Percentiles rank a stretch among this genome's conserved stretches.
These are phyloP conservation scores for Hibiscus tridactylites DNA, from an alignment of 345 rosid species.

Conservation along the genomic window DNA sequence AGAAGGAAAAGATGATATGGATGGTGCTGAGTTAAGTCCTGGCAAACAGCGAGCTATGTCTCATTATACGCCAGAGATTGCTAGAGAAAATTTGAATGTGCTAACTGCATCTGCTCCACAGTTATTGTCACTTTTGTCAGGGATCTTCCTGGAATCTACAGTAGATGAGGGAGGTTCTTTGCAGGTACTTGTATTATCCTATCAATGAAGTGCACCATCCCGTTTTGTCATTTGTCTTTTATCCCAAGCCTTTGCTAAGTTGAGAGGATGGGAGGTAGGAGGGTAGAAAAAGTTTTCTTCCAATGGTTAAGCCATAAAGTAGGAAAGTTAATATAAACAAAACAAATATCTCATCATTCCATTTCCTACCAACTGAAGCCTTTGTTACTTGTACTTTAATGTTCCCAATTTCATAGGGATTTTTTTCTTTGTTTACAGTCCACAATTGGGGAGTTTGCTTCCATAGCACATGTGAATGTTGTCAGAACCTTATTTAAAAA, in stretches of 20 bases:
- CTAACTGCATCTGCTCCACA: constrained; percentile 53
- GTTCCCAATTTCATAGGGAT: background rate
- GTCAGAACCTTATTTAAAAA: constrained; percentile 40
- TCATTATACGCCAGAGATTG: constrained; percentile 45
- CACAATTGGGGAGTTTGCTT: constrained; percentile 62
- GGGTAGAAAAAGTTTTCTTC: background rate
- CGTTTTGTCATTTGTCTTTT: background rate
- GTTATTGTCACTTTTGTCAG: constrained; percentile 52
- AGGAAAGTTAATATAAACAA: background rate
- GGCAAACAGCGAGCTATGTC: constrained; percentile 46
- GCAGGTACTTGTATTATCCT: constrained; percentile 41
- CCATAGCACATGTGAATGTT: constrained; percentile 62
- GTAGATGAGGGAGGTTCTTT: constrained; percentile 86
- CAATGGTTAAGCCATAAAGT: background rate
- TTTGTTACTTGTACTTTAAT: background rate
- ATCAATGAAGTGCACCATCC: constrained; percentile 4
- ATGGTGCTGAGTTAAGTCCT: constrained; percentile 28
- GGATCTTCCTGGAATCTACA: constrained; percentile 54
- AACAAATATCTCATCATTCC: background rate
- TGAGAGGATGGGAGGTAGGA: background rate
- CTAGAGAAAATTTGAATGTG: constrained; percentile 48
- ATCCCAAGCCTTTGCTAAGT: background rate
- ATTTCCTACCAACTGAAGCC: too few species aligned
- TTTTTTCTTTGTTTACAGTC: constrained; percentile 41
- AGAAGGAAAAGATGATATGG: constrained; percentile 32